Conservation (phyloP, 352 stramenopile species). For the Plasmopara halstedii region DNA sequence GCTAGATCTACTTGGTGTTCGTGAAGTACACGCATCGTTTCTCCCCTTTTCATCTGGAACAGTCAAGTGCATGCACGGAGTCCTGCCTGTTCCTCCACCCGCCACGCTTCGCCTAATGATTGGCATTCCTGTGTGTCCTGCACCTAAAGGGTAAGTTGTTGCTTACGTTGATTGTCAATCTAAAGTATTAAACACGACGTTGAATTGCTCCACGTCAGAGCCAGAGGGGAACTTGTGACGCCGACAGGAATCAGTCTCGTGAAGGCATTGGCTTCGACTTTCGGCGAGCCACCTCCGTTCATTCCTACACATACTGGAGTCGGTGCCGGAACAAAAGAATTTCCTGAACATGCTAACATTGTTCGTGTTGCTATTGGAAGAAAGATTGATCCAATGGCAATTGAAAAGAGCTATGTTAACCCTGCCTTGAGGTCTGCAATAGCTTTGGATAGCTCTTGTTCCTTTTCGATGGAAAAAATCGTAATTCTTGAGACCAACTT, state of each 20-base stretch:
- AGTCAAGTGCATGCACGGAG: conserved; percentile 93
- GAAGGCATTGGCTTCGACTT: conserved; percentile 73
- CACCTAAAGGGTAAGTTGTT: conserved; percentile 60
- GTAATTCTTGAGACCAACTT: conserved; percentile 86
- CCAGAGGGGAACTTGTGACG: conserved; percentile 91
- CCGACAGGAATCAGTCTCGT: conserved; percentile 94
- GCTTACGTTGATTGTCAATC: background rate
- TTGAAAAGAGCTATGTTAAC: conserved; percentile 33
- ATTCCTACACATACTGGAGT: conserved; percentile 66
- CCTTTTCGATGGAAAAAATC: conserved; percentile 37
- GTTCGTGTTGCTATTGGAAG: conserved; percentile 81
- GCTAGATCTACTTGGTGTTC: conserved; percentile 87
- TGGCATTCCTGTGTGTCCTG: conserved; percentile 88
- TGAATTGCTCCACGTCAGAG: conserved; percentile 17
- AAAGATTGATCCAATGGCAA: conserved; percentile 27
- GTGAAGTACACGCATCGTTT: conserved; percentile 77
- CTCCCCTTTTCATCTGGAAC: conserved; percentile 89
- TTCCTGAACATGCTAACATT: conserved; percentile 84
- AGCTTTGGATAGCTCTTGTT: background rate
- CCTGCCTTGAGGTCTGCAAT: conserved; percentile 17
- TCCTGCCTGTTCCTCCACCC: conserved; percentile 91
- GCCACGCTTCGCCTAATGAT: conserved; percentile 94
- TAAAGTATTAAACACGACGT: background rate
- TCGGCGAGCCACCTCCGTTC: conserved; percentile 70
- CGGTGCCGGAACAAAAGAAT: conserved; percentile 87